These are phyloP conservation scores for Cucumis sativus DNA, from an alignment of 306 rosid species.

Conservation along the genomic window DNA sequence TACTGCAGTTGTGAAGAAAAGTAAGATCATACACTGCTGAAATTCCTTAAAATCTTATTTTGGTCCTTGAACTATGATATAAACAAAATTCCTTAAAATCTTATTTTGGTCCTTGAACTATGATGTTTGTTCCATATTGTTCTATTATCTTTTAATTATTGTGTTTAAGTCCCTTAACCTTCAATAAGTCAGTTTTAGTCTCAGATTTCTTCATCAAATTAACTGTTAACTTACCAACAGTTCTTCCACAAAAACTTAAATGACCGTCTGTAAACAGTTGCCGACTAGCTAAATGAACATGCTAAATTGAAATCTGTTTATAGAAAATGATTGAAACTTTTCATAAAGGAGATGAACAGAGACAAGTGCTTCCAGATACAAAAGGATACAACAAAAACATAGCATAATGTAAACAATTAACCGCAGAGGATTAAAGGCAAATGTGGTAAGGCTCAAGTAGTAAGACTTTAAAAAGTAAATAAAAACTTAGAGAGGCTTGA, in stretches of 20 bases:
- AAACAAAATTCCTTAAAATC: not conserved
- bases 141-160: not conserved
- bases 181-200: not conserved
- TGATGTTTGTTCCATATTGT: not conserved
- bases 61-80: not conserved
- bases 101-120: not conserved
- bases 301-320: not conserved
- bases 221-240: not conserved
- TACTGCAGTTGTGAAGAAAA: conserved; percentile 36
- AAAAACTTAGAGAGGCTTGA: too few relatives aligned
- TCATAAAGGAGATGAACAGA: too few relatives aligned
- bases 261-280: not conserved
- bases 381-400: too few relatives aligned
- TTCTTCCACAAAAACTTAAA: not conserved
- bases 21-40: not conserved
- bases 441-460: too few relatives aligned
- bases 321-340: too few relatives aligned
- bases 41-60: not conserved
- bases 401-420: too few relatives aligned
- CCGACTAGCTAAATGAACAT: not conserved
- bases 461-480: too few relatives aligned
- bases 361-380: too few relatives aligned
- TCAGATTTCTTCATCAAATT: not conserved
- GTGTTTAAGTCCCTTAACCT: not conserved
- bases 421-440: too few relatives aligned